Evolutionary conservation across 495 filamentous ascomycete genomes (phyloP).

Genomic region (Tuber brumale): DNA sequence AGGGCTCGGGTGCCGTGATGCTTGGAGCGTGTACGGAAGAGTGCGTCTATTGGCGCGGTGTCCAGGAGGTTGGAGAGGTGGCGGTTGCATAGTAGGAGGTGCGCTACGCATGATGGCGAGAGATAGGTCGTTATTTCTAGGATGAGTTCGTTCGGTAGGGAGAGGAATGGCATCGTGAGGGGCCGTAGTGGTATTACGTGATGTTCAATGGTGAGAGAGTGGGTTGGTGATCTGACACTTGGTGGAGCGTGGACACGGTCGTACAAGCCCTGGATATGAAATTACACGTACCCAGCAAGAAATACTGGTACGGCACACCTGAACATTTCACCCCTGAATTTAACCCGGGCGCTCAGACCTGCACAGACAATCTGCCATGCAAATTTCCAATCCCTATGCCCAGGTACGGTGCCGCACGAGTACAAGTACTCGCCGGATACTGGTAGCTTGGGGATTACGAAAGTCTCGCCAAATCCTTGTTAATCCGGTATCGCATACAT

Average conservation of each 20-base stretch:
- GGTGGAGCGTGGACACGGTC: not conserved
- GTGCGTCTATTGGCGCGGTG: slow-evolving; percentile 1
- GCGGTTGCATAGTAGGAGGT: not conserved
- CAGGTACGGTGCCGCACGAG: no score
- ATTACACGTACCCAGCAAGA: not conserved
- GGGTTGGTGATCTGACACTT: not conserved
- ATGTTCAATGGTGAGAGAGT: not conserved
- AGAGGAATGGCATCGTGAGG: not conserved
- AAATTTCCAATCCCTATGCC: no score
- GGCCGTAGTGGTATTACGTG: not conserved
- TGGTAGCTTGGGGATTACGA: not conserved
- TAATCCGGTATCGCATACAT: not conserved
- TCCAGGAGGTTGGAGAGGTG: not conserved
- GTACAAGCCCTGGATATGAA: not conserved
- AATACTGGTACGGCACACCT: no score
- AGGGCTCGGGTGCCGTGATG: not conserved
- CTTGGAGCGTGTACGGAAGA: not conserved
- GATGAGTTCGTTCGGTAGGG: not conserved
- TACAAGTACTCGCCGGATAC: no score
- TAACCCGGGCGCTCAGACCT: no score
- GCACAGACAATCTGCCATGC: no score
- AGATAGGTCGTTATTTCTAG: not conserved
- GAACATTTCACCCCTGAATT: no score
- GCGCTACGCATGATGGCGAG: not conserved
- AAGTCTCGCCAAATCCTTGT: not conserved